Evolutionary conservation across 2,329 filamentous ascomycete genomes (phyloP), one percentile per base, ranked within the genome.

Genomic region (Arthrobotrys sinensis): DNA sequence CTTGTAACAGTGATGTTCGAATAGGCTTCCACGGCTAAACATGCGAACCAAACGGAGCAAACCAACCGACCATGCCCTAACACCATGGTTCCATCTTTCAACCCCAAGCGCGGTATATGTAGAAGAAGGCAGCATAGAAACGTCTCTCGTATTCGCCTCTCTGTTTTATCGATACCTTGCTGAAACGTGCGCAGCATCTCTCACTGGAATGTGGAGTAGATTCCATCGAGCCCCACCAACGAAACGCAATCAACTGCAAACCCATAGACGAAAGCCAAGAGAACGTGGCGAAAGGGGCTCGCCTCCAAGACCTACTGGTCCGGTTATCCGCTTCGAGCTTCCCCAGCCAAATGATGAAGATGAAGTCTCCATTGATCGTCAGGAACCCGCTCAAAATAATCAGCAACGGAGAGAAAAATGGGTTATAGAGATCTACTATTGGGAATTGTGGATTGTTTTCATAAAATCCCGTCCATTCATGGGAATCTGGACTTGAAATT

Each of bases 261-360:
- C 28, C 19, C 36, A 57, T 34, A 53, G 7, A n/a, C 19, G 4
- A 43, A 7, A 12, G 55, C 55, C 55, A 43, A 43, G 55, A 43
- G 55, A 60, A 60, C 55, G 55, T 60, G 55, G 55, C 21, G 24
- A 60, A 57, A 60, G 55, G 55, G 55, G 55, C 5, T 43, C 36
- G 53, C 36, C 21, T 57, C 52, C 52, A 14, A 40, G 11, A 38
- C n/a, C 14, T 21, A 10, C 3, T 11, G 6, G 16, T 21, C 45
- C 2, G 45, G 53, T 8, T 60, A 40, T 60, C 53, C 55, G 55
- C 11, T 28, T 60, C 55, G 55, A 60, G 36, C 36, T 60, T 43
- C 55, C 32, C 55, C 36, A 24, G 55, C 24, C 24, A 43, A 28
- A 60, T n/a, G 36, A 6, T 60, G 34, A 38, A 28, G 34, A 34